These are phyloP conservation scores for Zymoseptoria pseudotritici DNA, from an alignment of 2,329 filamentous ascomycete genomes.

Conservation along the genomic window DNA sequence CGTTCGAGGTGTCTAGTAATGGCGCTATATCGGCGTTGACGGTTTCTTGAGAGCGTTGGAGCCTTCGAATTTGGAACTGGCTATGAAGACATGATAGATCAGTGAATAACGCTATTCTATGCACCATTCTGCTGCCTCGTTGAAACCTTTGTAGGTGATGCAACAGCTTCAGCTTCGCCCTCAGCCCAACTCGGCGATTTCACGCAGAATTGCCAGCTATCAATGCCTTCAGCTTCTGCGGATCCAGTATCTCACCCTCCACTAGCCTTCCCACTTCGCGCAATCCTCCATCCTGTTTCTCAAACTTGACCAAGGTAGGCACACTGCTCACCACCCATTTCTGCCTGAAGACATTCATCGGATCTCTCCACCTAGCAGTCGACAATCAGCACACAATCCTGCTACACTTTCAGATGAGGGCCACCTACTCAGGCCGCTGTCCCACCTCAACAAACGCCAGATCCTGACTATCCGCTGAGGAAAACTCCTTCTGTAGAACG, in stretches of 20 bases:
- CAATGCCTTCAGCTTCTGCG: conserved; percentile 5
- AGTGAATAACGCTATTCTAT: background rate
- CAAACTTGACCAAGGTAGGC: conserved; percentile 12
- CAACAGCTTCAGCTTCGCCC: background rate
- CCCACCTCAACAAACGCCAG: conserved; percentile 16
- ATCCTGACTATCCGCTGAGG: conserved; percentile 3
- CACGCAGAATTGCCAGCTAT: conserved; percentile 1
- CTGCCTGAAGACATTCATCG: conserved; percentile 5
- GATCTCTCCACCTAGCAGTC: conserved; percentile 12
- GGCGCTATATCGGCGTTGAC: conserved; percentile 83
- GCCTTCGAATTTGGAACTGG: background rate
- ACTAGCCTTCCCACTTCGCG: conserved; percentile 13
- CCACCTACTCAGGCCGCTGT: conserved; percentile 13
- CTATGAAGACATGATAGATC: background rate
- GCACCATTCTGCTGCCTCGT: background rate
- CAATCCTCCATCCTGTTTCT: conserved; percentile 2
- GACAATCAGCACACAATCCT: background rate
- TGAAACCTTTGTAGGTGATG: background rate
- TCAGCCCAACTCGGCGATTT: background rate
- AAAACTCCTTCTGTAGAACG: conserved; percentile 10
- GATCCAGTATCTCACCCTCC: conserved; percentile 17
- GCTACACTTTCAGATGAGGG: background rate
- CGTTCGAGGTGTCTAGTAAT: conserved; percentile 95
- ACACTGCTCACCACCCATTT: conserved; percentile 11
- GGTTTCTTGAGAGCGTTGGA: conserved; percentile 15